phyloP scores from a whole-genome alignment of 805 yeast species.

The Nakazawaea holstii region DNA sequence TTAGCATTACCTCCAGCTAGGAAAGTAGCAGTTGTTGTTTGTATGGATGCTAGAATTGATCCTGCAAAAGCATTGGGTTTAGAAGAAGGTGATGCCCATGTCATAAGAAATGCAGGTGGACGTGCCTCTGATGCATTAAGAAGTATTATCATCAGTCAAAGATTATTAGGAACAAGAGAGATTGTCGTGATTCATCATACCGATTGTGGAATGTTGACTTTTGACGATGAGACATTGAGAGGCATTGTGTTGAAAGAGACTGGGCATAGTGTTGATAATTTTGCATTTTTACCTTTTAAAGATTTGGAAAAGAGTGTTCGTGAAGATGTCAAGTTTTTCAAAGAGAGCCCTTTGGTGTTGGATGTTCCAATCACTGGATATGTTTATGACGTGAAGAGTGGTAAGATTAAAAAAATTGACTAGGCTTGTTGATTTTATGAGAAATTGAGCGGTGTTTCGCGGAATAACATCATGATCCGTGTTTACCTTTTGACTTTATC shows the following conservation, averaged over 20 bases:
- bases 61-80: conserved; percentile 32
- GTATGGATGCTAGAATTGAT: conserved; percentile 38
- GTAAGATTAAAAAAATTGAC: conserved; percentile 24
- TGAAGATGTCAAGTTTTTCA: conserved; percentile 30
- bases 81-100: conserved; percentile 37
- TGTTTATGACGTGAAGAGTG: conserved; percentile 32
- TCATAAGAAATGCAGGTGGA: conserved; percentile 39
- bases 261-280: conserved; percentile 23
- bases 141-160: conserved; percentile 33
- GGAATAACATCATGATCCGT: too few relatives aligned
- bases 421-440: too few relatives aligned
- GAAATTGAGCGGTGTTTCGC: too few relatives aligned
- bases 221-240: conserved; percentile 27
- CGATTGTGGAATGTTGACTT: conserved; percentile 40
- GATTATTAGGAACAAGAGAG: conserved; percentile 33
- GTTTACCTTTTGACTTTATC: too few relatives aligned
- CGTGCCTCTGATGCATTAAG: conserved; percentile 34
- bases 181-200: conserved; percentile 35
- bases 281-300: conserved; percentile 29
- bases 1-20: conserved; percentile 33
- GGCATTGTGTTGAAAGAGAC: conserved; percentile 25
- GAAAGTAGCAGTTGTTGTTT: conserved; percentile 29
- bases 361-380: conserved; percentile 35
- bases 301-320: conserved; percentile 29
- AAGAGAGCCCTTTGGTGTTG: conserved; percentile 24